Conservation (phyloP, 768 basidiomycete genomes). For the Crassisporium funariophilum region DNA sequence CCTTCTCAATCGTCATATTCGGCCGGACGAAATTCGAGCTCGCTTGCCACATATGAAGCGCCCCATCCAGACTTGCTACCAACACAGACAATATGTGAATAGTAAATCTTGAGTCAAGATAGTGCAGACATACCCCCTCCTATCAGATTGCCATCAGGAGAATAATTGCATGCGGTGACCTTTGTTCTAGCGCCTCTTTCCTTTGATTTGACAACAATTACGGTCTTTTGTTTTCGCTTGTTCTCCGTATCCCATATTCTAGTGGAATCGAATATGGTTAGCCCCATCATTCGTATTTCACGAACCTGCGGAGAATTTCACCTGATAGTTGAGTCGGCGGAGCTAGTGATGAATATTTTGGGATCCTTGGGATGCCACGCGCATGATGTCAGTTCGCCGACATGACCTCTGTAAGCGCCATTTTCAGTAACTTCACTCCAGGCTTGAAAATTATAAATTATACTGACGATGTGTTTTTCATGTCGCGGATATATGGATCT, state of each 20-base stretch:
- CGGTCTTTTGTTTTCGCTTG: conserved; percentile 91
- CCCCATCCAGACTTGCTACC: conserved; percentile 87
- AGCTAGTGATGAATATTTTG: conserved; percentile 85
- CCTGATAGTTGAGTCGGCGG: conserved; percentile 96
- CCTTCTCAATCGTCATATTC: conserved; percentile 81
- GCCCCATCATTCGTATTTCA: neutral
- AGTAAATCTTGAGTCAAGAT: conserved; percentile 11
- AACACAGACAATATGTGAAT: conserved; percentile 17
- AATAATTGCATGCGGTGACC: conserved; percentile 85
- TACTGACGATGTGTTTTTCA: conserved; percentile 95
- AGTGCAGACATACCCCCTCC: conserved; percentile 66
- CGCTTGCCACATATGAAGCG: conserved; percentile 91
- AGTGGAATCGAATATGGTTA: neutral
- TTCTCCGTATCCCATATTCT: conserved; percentile 96
- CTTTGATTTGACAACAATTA: conserved; percentile 96
- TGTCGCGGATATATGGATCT: conserved; percentile 97
- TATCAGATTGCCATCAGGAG: conserved; percentile 86
- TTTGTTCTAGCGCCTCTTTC: conserved; percentile 94
- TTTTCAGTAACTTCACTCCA: conserved; percentile 5
- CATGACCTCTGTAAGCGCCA: conserved; percentile 76
- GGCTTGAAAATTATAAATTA: conserved; percentile 3
- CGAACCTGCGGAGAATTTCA: conserved; percentile 29
- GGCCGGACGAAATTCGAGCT: conserved; percentile 93
- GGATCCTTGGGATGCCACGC: conserved; percentile 91
- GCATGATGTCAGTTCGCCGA: conserved; percentile 87